These are phyloP conservation scores for Pyrenophora teres DNA, from an alignment of 2,329 filamentous ascomycete genomes.

Conservation along the genomic window DNA sequence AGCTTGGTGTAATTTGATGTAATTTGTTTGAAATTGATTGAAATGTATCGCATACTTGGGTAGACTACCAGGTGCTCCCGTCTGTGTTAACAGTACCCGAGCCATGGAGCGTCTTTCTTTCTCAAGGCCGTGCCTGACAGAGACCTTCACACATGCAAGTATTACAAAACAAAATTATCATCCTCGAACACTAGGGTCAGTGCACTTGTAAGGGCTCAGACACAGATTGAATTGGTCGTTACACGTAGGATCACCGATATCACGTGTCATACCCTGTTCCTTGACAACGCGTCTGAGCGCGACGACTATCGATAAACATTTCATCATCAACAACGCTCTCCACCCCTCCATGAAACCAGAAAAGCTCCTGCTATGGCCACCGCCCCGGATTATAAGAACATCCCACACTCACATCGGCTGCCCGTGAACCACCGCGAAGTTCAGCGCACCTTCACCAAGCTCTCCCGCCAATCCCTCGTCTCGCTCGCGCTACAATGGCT, in stretches of 20 bases:
- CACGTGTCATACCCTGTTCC: slow-evolving; percentile 3
- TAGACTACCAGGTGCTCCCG: too few relatives aligned
- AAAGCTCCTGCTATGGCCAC: slow-evolving; percentile 54
- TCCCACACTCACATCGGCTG: slow-evolving; percentile 73
- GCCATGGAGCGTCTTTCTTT: too few relatives aligned
- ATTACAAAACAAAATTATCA: too few relatives aligned
- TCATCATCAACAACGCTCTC: slow-evolving; percentile 16
- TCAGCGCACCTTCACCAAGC: slow-evolving; percentile 67
- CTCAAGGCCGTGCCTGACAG: too few relatives aligned
- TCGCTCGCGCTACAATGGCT: slow-evolving; percentile 79
- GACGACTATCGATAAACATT: slow-evolving; percentile 31
- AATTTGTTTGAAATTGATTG: too few relatives aligned
- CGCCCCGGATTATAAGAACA: slow-evolving; percentile 71
- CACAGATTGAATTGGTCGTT: background rate
- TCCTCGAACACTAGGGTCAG: too few relatives aligned
- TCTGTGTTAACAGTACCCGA: too few relatives aligned
- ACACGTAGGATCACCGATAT: slow-evolving; percentile 19
- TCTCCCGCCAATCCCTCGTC: slow-evolving; percentile 74
- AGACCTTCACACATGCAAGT: too few relatives aligned
- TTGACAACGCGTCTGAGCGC: slow-evolving; percentile 17
- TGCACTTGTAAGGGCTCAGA: too few relatives aligned
- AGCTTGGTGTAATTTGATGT: too few relatives aligned
- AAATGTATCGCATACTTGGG: too few relatives aligned
- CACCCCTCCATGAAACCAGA: slow-evolving; percentile 35
- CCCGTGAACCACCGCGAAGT: slow-evolving; percentile 67